phyloP scores from a whole-genome alignment of 495 filamentous ascomycete genomes.

The Neurospora sp. region DNA sequence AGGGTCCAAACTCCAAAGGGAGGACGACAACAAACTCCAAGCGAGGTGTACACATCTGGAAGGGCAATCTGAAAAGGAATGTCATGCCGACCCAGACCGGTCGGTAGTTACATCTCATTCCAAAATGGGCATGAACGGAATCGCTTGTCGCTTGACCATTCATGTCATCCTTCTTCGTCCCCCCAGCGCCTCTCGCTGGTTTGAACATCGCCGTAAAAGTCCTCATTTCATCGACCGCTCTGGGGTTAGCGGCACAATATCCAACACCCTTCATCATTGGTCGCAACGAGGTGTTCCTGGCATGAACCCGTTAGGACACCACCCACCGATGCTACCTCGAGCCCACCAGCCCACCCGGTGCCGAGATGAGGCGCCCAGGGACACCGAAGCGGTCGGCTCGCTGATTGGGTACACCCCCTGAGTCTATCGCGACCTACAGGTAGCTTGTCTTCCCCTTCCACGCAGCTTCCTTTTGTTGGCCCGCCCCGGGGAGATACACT shows the following conservation, averaged over 20 bases:
- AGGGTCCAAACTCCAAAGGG: not conserved
- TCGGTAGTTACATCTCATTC: not conserved
- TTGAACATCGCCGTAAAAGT: not conserved
- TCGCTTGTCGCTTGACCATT: not conserved
- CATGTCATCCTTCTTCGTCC: not conserved
- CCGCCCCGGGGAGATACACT: not conserved
- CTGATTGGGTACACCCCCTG: constrained; percentile 10
- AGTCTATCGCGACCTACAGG: constrained; percentile 13
- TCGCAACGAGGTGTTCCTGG: constrained; percentile 10
- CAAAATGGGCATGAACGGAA: not conserved
- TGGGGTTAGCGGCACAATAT: constrained; percentile 9
- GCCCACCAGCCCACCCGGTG: constrained; percentile 8
- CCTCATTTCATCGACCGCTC: constrained; percentile 15
- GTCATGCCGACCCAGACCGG: not conserved
- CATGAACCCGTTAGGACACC: not conserved
- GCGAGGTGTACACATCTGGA: not conserved
- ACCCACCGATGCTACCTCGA: not conserved
- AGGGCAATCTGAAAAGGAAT: not conserved
- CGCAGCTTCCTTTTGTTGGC: constrained; percentile 2
- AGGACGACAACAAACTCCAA: not conserved
- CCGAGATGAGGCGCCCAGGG: constrained; percentile 16
- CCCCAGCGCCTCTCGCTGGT: not conserved
- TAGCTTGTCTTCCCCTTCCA: constrained; percentile 1
- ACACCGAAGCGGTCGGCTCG: not conserved
- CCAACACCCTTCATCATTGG: constrained; percentile 8